Evolutionary conservation across 768 basidiomycete genomes (phyloP).

Genomic region (Suillus placidus): DNA sequence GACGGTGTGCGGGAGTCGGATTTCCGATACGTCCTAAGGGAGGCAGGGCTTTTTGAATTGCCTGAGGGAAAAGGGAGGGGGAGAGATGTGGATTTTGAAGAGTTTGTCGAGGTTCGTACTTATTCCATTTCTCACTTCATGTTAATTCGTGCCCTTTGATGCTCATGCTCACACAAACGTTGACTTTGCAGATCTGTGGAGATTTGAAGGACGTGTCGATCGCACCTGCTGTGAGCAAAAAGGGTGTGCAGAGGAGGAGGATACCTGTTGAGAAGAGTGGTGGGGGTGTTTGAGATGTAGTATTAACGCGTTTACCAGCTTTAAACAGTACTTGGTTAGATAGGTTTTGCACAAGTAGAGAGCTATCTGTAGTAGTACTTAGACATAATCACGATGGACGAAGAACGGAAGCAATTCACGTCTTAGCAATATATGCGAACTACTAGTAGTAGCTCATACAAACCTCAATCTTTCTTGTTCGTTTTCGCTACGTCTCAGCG

Average conservation of each 20-base stretch:
- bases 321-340: background rate
- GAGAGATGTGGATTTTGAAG: constrained; percentile 66
- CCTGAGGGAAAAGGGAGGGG: background rate
- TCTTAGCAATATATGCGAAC: no score
- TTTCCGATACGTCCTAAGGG: constrained; percentile 72
- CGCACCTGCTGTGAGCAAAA: constrained; percentile 39
- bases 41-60: constrained; percentile 64
- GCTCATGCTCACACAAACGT: background rate
- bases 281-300: constrained; percentile 28
- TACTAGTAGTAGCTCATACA: no score
- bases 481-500: no score
- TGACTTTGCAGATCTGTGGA: constrained; percentile 60
- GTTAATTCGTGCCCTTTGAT: background rate
- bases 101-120: constrained; percentile 79
- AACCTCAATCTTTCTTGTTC: no score
- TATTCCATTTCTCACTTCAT: background rate
- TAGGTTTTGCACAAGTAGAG: background rate
- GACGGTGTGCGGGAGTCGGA: constrained; percentile 63
- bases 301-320: background rate
- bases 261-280: constrained; percentile 46
- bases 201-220: constrained; percentile 67
- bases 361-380: background rate
- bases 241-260: constrained; percentile 44
- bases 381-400: no score
- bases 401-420: background rate